Evolutionary conservation across 202 grass and related monocot genomes (phyloP).

Genomic region (Panicum virgatum): DNA sequence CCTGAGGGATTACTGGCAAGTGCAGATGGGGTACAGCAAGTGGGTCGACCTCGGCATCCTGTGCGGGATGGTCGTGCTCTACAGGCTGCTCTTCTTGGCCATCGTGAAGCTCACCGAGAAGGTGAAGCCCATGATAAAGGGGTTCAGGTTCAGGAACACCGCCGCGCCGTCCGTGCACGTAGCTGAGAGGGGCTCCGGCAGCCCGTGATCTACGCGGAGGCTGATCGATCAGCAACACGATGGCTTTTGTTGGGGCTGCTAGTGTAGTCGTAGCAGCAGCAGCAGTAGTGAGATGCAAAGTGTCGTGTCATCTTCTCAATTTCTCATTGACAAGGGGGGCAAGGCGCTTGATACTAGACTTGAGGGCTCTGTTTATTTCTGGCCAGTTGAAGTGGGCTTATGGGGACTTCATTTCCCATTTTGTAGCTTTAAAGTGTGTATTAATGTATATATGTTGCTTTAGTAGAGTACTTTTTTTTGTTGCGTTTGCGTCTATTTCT

Average conservation of each 20-base stretch:
- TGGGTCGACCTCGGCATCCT: constrained; percentile 74
- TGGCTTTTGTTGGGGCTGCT: too few relatives aligned
- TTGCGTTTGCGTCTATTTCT: too few relatives aligned
- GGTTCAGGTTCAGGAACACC: constrained; percentile 41
- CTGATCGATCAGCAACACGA: too few relatives aligned
- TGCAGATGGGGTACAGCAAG: constrained; percentile 75
- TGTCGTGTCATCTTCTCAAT: background rate
- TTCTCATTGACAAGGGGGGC: background rate
- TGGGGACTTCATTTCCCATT: background rate
- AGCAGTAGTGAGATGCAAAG: background rate
- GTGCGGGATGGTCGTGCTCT: constrained; percentile 65
- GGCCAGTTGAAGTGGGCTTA: background rate
- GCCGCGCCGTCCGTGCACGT: constrained; percentile 30
- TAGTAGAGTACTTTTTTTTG: too few relatives aligned
- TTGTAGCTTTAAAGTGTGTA: too few relatives aligned
- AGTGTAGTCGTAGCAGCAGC: background rate
- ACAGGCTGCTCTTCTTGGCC: constrained; percentile 62
- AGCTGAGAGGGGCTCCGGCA: background rate
- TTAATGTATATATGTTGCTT: too few relatives aligned
- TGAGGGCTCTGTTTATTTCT: background rate
- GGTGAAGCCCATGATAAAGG: constrained; percentile 58
- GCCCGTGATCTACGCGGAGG: background rate
- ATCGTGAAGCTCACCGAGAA: constrained; percentile 71
- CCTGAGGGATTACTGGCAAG: constrained; percentile 64
- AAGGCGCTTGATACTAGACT: background rate